Evolutionary conservation across 371 early-diverging fungal genomes (phyloP).

Genomic region (Mucor plumbeus): DNA sequence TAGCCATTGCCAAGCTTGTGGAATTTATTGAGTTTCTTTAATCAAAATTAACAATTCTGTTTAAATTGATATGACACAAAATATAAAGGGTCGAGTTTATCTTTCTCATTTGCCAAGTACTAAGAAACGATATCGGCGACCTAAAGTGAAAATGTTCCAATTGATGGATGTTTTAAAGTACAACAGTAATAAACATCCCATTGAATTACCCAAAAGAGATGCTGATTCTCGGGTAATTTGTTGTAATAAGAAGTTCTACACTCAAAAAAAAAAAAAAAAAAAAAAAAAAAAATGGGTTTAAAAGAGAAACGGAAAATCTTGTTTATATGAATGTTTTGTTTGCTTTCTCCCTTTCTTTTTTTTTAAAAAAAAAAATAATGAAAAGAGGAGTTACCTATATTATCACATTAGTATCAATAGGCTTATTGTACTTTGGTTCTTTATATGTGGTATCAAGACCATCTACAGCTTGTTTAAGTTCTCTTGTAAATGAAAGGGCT

Average conservation of each 20-base stretch:
- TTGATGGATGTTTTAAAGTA: neutral
- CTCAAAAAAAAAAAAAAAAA: no score
- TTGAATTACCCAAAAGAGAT: slow-evolving; percentile 10
- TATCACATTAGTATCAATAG: slow-evolving; percentile 15
- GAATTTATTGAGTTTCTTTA: neutral
- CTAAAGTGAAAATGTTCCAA: slow-evolving; percentile 2
- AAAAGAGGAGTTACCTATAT: slow-evolving; percentile 25
- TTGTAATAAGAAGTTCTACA: slow-evolving; percentile 2
- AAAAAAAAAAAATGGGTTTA: slow-evolving; percentile 6
- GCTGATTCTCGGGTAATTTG: slow-evolving; percentile 15
- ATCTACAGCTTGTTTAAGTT: slow-evolving; percentile 10
- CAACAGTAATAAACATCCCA: neutral
- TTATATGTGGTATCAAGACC: slow-evolving; percentile 24
- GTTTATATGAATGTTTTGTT: neutral
- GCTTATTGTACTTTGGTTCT: slow-evolving; percentile 25
- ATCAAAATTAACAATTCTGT: neutral
- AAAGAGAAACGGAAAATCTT: slow-evolving; percentile 2
- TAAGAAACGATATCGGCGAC: slow-evolving; percentile 7
- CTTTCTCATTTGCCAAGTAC: neutral
- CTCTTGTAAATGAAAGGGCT: slow-evolving; percentile 12
- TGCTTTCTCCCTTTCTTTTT: slow-evolving; percentile 5
- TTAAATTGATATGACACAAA: neutral
- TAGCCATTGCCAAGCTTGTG: neutral
- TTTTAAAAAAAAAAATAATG: slow-evolving; percentile 15
- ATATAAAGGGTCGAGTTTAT: neutral